phyloP scores from a whole-genome alignment of 2,329 filamentous ascomycete genomes.

The Thermothelomyces thermophilus region DNA sequence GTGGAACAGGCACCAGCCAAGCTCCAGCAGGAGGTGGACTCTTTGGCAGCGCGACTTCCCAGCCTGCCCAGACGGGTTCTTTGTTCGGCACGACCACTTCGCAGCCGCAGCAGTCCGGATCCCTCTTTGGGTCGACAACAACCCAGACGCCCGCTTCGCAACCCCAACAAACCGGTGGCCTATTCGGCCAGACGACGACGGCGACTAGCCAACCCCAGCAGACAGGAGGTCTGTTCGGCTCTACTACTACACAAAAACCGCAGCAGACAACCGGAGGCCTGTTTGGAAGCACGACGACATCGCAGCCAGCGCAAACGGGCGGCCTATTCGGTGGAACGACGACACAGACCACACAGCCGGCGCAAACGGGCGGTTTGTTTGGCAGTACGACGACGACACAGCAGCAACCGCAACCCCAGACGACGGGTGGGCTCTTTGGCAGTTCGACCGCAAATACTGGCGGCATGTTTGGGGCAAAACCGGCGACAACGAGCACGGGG shows the following conservation, averaged over 20 bases:
- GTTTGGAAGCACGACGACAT: conserved; percentile 21
- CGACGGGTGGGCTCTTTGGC: conserved; percentile 19
- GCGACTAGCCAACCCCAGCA: conserved; percentile 12
- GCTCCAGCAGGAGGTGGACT: conserved; percentile 30
- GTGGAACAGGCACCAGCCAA: conserved; percentile 29
- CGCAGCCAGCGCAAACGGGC: conserved; percentile 16
- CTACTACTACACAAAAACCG: conserved; percentile 25
- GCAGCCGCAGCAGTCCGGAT: conserved; percentile 29
- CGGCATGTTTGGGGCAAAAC: conserved; percentile 31
- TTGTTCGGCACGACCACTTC: conserved; percentile 22
- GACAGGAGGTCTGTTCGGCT: conserved; percentile 23
- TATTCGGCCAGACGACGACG: conserved; percentile 29
- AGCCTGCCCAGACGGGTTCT: conserved; percentile 22
- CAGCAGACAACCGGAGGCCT: conserved; percentile 21
- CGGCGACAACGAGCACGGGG: conserved; percentile 6
- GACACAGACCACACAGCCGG: conserved; percentile 21
- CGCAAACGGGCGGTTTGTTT: conserved; percentile 14
- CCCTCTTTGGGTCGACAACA: conserved; percentile 29
- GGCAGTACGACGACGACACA: conserved; percentile 2
- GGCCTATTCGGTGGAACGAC: conserved; percentile 14
- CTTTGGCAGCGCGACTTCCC: conserved; percentile 28
- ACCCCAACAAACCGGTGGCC: conserved; percentile 25
- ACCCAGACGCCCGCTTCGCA: conserved; percentile 21
- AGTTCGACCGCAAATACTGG: conserved; percentile 32
- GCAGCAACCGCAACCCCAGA: conserved; percentile 22